A percentile compares a stretch with the other conserved stretches of the same genome.
Conservation (phyloP, 169 alveolate genomes). For the Eimeria tenella region DNA sequence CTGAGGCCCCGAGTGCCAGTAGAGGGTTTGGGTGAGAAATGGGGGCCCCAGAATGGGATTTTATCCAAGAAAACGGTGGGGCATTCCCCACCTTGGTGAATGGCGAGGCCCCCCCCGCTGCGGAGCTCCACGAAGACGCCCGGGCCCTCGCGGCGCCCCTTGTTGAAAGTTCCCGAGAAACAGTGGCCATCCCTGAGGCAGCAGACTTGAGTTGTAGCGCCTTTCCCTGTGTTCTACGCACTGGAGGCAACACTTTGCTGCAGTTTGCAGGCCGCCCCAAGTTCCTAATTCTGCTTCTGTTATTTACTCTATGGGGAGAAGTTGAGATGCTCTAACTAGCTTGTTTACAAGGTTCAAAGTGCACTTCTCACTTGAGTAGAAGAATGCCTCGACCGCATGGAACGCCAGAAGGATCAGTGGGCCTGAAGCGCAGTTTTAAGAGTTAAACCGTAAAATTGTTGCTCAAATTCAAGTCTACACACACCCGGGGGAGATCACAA, state of each 20-base stretch:
- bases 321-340: too few species aligned
- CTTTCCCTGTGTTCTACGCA: not conserved
- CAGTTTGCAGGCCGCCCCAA: too few species aligned
- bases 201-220: not conserved
- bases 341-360: too few species aligned
- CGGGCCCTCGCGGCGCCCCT: slow-evolving; percentile 24
- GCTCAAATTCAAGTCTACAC: too few species aligned
- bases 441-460: not conserved
- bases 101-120: slow-evolving; percentile 13
- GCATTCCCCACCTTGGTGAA: not conserved
- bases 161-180: slow-evolving; percentile 8
- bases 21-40: too few species aligned
- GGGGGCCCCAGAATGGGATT: too few species aligned
- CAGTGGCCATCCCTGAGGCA: slow-evolving; percentile 33
- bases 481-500: too few species aligned
- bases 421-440: not conserved
- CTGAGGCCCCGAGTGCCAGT: too few species aligned
- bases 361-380: not conserved
- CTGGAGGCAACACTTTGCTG: too few species aligned
- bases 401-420: not conserved
- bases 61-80: too few species aligned
- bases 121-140: slow-evolving; percentile 33
- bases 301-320: too few species aligned
- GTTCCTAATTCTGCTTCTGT: too few species aligned
- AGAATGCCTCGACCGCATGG: slow-evolving; percentile 29